Conservation (phyloP, 108 stramenopile species). For the Pseudonitzschia delicatissima region DNA sequence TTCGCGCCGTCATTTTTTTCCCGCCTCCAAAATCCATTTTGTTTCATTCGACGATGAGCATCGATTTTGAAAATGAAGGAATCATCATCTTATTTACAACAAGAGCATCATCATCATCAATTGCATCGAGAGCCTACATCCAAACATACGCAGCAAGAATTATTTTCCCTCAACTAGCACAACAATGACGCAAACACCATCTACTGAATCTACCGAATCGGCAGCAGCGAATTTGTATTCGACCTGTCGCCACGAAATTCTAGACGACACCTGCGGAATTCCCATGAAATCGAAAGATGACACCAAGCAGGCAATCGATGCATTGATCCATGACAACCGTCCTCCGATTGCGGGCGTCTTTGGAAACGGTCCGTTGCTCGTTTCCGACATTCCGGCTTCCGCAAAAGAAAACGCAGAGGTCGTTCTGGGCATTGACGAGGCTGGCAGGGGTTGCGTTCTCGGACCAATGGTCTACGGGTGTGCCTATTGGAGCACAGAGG, state of each 20-base stretch:
- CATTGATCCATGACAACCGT: conserved; percentile 16
- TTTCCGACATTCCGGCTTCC: conserved; percentile 64
- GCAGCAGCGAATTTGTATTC: conserved; percentile 8
- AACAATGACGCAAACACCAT: too few relatives aligned
- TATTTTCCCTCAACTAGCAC: too few relatives aligned
- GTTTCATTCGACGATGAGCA: too few relatives aligned
- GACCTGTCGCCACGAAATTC: conserved; percentile 4
- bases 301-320: conserved; percentile 23
- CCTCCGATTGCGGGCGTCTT: conserved; percentile 44
- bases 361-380: conserved; percentile 61
- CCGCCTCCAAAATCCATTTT: too few relatives aligned
- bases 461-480: conserved; percentile 87
- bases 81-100: too few relatives aligned
- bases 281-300: conserved; percentile 20
- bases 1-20: too few relatives aligned
- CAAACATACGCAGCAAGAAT: too few relatives aligned
- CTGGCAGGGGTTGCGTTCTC: conserved; percentile 82
- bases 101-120: too few relatives aligned
- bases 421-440: conserved; percentile 46
- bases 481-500: conserved; percentile 71
- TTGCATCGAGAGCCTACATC: too few relatives aligned
- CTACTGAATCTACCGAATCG: too few relatives aligned
- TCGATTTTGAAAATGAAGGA: too few relatives aligned
- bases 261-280: conserved; percentile 17
- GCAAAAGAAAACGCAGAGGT: not conserved